Evolutionary conservation across 164 flowering plant species (phyloP), one percentile per base, ranked within the genome.

Genomic region (Tetracentron sinense): DNA sequence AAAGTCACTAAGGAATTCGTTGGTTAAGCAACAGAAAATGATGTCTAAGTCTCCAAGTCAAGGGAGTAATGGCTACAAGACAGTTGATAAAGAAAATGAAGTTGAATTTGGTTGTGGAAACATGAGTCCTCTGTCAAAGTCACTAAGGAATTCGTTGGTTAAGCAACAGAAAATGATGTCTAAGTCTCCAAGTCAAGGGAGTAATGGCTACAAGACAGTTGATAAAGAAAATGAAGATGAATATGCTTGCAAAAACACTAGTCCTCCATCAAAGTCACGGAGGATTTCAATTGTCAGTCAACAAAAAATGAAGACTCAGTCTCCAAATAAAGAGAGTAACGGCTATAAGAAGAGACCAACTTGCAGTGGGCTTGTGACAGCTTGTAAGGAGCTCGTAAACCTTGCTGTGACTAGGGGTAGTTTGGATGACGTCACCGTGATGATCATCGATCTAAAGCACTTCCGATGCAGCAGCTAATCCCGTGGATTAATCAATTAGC

Each of bases 371-470:
- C 81, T 81, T 29, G 54, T 62, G 69, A 69, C 73, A 54, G 87
- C 90, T 68, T 87, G 87, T 64, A 87, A 82, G 74, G 85, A 88
- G 77, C 87, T 88, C 14, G 87, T 68, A 16, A 77, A 75, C 67
- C 83, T 87, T 63, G 86, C 90, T 33, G 69, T 76, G 31, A 72
- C 56, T 30, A 82, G 87, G 68, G 95, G 93, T 23, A 79, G 89
- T 81, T 68, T 81, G 66, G 97, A 87, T 74, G 91, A 91, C 64
- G 82, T 91, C 35, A 88, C 91, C 19, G 93, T 91, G 33, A 87
- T 88, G 90, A 69, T 88, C 68, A 77, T 91, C 68, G 94, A 90
- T 71, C 67, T 90, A 11, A 74, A 67, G 26, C 77, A 72, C 65
- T 81, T 85, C 72, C 67, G 57, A 61, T 67, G 48, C 68, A 69